A percentile compares a stretch with the other conserved stretches of the same genome.
Conservation (phyloP, 1,139 yeast species). For the Lizanozyma gosingica region DNA sequence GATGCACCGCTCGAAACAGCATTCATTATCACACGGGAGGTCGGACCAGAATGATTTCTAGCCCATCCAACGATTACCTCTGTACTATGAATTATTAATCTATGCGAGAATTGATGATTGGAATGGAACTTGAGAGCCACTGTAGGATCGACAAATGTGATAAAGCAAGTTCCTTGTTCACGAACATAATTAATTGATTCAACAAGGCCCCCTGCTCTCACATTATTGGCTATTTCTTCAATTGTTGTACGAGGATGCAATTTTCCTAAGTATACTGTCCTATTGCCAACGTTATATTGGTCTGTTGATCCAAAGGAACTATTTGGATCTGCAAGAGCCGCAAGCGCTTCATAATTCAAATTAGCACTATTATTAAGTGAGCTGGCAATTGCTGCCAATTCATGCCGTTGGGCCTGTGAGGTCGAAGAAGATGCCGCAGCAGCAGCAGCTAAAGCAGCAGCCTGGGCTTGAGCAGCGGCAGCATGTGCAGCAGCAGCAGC, state of each 20-base stretch:
- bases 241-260: constrained; percentile 36
- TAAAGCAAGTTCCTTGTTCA: constrained; percentile 33
- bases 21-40: constrained; percentile 27
- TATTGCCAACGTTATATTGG: constrained; percentile 19
- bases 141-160: constrained; percentile 36
- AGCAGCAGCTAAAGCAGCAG: not conserved
- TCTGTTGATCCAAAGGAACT: constrained; percentile 9
- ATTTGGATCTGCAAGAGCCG: not conserved
- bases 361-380: constrained; percentile 1
- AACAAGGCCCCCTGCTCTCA: constrained; percentile 35
- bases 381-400: not conserved
- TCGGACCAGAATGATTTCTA: constrained; percentile 31
- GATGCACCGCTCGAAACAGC: constrained; percentile 44
- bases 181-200: constrained; percentile 30
- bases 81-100: constrained; percentile 37
- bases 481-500: not conserved
- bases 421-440: not conserved
- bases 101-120: constrained; percentile 39
- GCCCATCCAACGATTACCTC: constrained; percentile 42
- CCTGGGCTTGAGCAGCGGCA: not conserved
- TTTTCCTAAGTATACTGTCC: constrained; percentile 38
- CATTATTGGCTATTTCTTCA: constrained; percentile 43
- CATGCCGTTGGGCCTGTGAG: not conserved
- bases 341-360: not conserved
- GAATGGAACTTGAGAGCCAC: constrained; percentile 34